phyloP scores from a whole-genome alignment of 2,329 filamentous ascomycete genomes.

The Pyrenochaeta sp. region DNA sequence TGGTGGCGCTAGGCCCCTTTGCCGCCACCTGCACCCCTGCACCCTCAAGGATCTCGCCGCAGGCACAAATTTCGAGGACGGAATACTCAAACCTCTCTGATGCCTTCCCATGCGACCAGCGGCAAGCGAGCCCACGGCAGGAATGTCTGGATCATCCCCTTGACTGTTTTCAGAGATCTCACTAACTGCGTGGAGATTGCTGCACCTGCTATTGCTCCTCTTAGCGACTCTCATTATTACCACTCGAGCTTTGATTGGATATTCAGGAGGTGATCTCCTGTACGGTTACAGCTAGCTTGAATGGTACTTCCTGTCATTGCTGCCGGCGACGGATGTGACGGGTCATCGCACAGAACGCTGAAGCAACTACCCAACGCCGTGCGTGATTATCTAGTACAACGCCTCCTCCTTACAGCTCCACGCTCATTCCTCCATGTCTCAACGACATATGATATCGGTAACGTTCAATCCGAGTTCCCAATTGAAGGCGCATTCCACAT shows the following conservation, averaged over 20 bases:
- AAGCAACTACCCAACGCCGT: conserved; percentile 17
- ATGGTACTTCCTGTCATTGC: conserved; percentile 20
- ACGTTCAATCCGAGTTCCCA: not conserved
- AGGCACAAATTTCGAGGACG: conserved; percentile 35
- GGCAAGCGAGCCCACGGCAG: conserved; percentile 38
- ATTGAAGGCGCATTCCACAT: not conserved
- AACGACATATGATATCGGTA: conserved; percentile 10
- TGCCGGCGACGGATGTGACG: conserved; percentile 26
- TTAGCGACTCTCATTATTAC: conserved; percentile 9
- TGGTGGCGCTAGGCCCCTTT: conserved; percentile 19
- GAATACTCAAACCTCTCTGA: conserved; percentile 43
- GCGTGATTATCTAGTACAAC: conserved; percentile 9
- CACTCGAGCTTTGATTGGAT: conserved; percentile 8
- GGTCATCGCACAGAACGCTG: conserved; percentile 23
- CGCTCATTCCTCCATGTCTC: conserved; percentile 16
- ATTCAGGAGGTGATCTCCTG: not conserved
- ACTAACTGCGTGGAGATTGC: conserved; percentile 17
- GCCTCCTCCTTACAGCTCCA: conserved; percentile 5
- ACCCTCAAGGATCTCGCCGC: conserved; percentile 16
- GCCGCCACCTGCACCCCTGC: conserved; percentile 16
- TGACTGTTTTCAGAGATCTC: conserved; percentile 14
- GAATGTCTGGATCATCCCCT: conserved; percentile 28
- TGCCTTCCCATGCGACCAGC: conserved; percentile 39
- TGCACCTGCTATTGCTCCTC: conserved; percentile 12
- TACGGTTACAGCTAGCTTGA: conserved; percentile 6